Evolutionary conservation across 192 early-diverging fungal species (phyloP).

Genomic region (Backusella circina): DNA sequence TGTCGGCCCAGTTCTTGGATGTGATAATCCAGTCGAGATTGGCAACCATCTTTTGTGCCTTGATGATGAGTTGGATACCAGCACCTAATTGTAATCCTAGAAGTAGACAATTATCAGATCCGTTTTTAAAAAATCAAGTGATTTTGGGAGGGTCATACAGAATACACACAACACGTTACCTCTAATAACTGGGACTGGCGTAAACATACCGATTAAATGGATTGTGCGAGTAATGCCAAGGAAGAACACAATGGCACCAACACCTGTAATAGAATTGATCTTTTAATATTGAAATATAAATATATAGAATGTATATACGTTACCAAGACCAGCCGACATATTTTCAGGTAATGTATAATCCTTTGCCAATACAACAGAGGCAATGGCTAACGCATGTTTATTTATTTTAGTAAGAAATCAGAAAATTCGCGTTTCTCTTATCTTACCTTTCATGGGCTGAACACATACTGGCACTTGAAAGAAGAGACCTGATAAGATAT

Average conservation of each 20-base stretch:
- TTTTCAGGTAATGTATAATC: conserved; percentile 67
- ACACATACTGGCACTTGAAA: conserved; percentile 88
- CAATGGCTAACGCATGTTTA: too few species aligned
- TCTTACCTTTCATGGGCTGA: conserved; percentile 85
- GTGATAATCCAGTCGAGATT: conserved; percentile 53
- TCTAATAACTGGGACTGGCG: conserved; percentile 70
- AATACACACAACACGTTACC: conserved; percentile 37
- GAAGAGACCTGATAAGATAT: conserved; percentile 72
- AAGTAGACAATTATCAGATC: neutral
- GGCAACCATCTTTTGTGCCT: conserved; percentile 60
- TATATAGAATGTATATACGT: neutral
- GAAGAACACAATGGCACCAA: conserved; percentile 60
- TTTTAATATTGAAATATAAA: neutral
- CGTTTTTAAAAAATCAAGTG: neutral
- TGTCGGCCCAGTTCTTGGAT: conserved; percentile 62
- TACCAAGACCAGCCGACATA: conserved; percentile 61
- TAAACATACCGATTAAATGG: conserved; percentile 60
- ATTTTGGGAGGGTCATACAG: too few species aligned
- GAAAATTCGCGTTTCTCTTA: neutral
- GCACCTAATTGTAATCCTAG: conserved; percentile 69
- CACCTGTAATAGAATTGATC: conserved; percentile 32
- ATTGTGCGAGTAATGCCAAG: conserved; percentile 71
- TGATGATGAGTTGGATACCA: conserved; percentile 64
- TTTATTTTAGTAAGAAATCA: too few species aligned
- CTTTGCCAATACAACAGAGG: conserved; percentile 74